Conservation (phyloP, 1,284 basidiomycete species). For the Marasmius tenuissimus region DNA sequence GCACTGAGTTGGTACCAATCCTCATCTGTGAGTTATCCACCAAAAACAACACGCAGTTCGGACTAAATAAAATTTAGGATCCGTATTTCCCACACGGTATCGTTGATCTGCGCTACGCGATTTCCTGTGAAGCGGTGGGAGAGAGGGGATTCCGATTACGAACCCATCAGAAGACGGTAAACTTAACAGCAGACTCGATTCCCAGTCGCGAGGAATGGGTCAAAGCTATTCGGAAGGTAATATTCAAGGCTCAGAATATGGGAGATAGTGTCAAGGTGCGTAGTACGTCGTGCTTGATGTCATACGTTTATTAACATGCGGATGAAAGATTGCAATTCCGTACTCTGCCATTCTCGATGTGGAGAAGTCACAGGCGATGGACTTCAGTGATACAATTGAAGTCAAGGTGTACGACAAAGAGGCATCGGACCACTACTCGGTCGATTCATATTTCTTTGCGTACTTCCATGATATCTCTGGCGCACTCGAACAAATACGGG, state of each 20-base stretch:
- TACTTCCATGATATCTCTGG: constrained; percentile 82
- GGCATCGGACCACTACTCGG: constrained; percentile 57
- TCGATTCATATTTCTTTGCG: constrained; percentile 93
- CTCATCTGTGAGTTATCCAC: constrained; percentile 65
- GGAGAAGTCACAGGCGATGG: constrained; percentile 84
- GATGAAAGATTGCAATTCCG: constrained; percentile 83
- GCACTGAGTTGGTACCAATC: constrained; percentile 94
- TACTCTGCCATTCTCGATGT: constrained; percentile 88
- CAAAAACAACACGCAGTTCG: neutral
- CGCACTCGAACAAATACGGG: constrained; percentile 79
- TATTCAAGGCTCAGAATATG: constrained; percentile 94
- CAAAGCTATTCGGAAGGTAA: constrained; percentile 86
- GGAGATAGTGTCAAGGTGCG: constrained; percentile 90
- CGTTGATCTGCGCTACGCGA: constrained; percentile 89
- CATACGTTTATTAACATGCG: neutral
- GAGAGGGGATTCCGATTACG: constrained; percentile 78
- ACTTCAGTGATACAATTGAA: constrained; percentile 93
- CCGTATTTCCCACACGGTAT: constrained; percentile 97
- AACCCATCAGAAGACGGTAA: constrained; percentile 76
- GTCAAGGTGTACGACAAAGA: constrained; percentile 87
- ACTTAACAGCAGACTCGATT: constrained; percentile 76
- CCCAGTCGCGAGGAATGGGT: constrained; percentile 91
- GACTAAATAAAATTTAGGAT: constrained; percentile 50
- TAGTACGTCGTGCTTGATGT: neutral
- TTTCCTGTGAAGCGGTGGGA: constrained; percentile 77